phyloP scores from a whole-genome alignment of 106 monocot genomes.

The Amphibolis antarctica region DNA sequence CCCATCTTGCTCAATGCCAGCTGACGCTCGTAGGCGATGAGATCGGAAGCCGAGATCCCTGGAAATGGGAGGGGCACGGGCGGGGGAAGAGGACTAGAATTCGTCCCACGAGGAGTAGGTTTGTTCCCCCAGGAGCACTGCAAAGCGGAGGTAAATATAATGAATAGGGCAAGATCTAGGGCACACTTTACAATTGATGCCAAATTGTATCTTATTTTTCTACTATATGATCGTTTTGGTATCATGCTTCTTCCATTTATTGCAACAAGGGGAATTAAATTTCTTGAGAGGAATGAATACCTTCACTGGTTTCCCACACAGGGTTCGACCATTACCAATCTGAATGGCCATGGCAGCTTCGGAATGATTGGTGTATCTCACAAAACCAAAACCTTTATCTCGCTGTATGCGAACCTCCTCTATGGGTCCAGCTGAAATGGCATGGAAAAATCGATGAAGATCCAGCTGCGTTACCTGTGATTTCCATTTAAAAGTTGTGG shows the following conservation, averaged over 20 bases:
- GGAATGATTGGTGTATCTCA: conserved; percentile 55
- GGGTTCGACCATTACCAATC: conserved; percentile 42
- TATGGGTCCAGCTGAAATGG: conserved; percentile 47
- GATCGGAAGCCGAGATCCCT: conserved; percentile 20
- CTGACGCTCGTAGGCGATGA: conserved; percentile 35
- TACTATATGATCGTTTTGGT: too few species aligned
- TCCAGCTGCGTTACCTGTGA: conserved; percentile 59
- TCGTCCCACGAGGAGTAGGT: conserved; percentile 53
- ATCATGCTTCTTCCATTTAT: too few species aligned
- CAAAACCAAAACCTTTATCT: conserved; percentile 79
- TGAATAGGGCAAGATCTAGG: too few species aligned
- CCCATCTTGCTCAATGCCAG: conserved; percentile 64
- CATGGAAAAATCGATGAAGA: conserved; percentile 55
- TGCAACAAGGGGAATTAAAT: too few species aligned
- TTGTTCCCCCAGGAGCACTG: conserved; percentile 90
- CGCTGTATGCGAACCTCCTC: conserved; percentile 66
- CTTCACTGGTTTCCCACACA: conserved; percentile 67
- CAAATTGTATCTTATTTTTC: too few species aligned
- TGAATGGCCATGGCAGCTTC: conserved; percentile 81
- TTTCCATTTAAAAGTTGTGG: too few species aligned
- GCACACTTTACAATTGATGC: too few species aligned
- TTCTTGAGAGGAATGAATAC: too few species aligned
- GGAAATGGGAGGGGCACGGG: conserved; percentile 31
- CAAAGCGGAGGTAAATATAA: conserved; percentile 1
- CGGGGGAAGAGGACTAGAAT: conserved; percentile 39